Evolutionary conservation across 495 filamentous ascomycete species (phyloP), one percentile per base, ranked within the genome.

Genomic region (Halenospora varia): DNA sequence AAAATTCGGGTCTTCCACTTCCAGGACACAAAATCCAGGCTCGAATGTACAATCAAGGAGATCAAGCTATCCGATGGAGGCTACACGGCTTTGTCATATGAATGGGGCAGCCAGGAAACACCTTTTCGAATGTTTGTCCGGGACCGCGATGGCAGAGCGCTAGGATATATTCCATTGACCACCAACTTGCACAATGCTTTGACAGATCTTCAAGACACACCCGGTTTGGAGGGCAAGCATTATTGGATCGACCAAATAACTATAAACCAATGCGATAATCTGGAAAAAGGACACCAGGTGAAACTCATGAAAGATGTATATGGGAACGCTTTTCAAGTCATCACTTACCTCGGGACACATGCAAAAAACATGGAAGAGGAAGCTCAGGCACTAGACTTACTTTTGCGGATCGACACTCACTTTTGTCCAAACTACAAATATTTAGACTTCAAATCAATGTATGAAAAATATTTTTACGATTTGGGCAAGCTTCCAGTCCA

Each of bases 231-330:
- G 26, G 18, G 3, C 13, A 56, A 57, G 40, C 23, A 29, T 13
- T 56, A 44, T 35, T 61, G 52, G 58, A 55, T 55, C 42, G 57
- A 60, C 22, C 39, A 51, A 25, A 68, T 71, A 18, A 70, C 65
- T 55, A 71, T 73, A 54, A 64, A 69, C 48, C 64, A 68, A 25
- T 56, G 61, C 1, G 59, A 64, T 55, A 54, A 62, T 39, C 17
- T 41, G 1, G 69, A 73, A 40, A 71, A 71, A 53, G 62, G 62
- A 11, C 48, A 61, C 11, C 59, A 65, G n/a, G 66, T 73, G 46
- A 58, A 53, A 0, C 60, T 68, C 0, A 73, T 73, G 60, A 66
- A 68, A 23, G 55, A 62, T 19, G 68, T 71, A 2, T 73, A 73
- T 53, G 55, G 55, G 24, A 68, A 64, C 50, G 71, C 69, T 4